phyloP scores from a whole-genome alignment of 306 rosid genomes.

The Castanea sativa region DNA sequence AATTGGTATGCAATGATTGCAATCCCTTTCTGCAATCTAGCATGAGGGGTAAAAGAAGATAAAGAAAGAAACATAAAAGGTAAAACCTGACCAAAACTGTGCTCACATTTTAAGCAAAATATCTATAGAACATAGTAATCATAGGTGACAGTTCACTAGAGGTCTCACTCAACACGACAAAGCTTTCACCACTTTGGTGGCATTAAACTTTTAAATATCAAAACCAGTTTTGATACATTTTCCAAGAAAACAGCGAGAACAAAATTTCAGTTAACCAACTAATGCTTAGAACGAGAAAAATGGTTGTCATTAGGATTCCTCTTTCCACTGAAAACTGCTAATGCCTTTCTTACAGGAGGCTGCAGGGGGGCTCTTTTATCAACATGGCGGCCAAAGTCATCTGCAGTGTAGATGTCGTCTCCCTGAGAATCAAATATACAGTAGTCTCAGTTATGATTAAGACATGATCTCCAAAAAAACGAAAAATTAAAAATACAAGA shows the following conservation, averaged over 20 bases:
- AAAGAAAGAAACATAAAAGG: background rate
- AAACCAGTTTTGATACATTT: background rate
- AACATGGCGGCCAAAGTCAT: slow-evolving; percentile 63
- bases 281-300: slow-evolving; percentile 64
- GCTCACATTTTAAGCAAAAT: background rate
- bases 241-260: background rate
- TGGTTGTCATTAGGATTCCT: slow-evolving; percentile 97
- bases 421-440: slow-evolving; percentile 44
- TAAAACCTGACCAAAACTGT: background rate
- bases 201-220: background rate
- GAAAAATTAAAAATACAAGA: slow-evolving; percentile 8
- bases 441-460: slow-evolving; percentile 4
- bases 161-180: background rate
- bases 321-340: slow-evolving; percentile 71
- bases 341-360: slow-evolving; percentile 82
- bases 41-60: background rate
- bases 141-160: background rate
- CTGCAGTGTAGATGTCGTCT: slow-evolving; percentile 53
- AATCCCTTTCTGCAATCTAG: too few relatives aligned
- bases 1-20: background rate
- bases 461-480: background rate
- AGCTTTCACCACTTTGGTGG: background rate
- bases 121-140: background rate
- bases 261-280: background rate
- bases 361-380: slow-evolving; percentile 73